Conservation (phyloP, 441 rosid genomes). For the Isatis lusitanica region DNA sequence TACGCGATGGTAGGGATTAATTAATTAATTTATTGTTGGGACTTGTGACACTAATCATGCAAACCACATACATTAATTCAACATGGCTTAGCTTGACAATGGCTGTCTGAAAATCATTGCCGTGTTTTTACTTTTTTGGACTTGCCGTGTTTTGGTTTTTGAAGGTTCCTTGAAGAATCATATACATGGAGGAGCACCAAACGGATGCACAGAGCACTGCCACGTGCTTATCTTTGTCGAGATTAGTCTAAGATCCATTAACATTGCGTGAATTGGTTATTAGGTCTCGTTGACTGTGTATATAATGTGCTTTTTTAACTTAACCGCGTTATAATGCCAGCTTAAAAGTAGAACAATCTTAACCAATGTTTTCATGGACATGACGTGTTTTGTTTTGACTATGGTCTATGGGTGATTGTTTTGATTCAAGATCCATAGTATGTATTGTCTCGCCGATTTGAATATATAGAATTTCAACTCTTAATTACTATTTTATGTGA, state of each 20-base stretch:
- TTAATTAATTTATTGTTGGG: background rate
- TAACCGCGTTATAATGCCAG: conserved; percentile 33
- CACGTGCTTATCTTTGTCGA: background rate
- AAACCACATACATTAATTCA: conserved; percentile 16
- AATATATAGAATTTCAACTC: background rate
- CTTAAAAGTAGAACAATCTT: background rate
- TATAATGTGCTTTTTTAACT: background rate
- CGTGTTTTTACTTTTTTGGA: conserved; percentile 2
- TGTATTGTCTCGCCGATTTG: background rate
- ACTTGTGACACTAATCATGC: conserved; percentile 29
- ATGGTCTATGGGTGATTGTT: background rate
- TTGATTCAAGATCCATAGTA: background rate
- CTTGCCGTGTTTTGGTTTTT: conserved; percentile 30
- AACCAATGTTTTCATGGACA: background rate
- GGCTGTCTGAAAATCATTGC: conserved; percentile 20
- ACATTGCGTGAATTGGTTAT: background rate
- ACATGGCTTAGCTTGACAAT: conserved; percentile 34
- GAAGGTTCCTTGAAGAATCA: conserved; percentile 37
- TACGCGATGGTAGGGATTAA: conserved; percentile 20
- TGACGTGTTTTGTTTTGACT: conserved; percentile 6
- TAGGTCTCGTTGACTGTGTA: conserved; percentile 11
- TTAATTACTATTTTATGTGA: background rate
- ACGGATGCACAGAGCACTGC: conserved; percentile 1
- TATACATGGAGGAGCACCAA: conserved; percentile 30
- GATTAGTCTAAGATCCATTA: background rate